These are phyloP conservation scores for Harringtonia lauricola DNA, from an alignment of 2,329 filamentous ascomycete species.

Conservation along the genomic window DNA sequence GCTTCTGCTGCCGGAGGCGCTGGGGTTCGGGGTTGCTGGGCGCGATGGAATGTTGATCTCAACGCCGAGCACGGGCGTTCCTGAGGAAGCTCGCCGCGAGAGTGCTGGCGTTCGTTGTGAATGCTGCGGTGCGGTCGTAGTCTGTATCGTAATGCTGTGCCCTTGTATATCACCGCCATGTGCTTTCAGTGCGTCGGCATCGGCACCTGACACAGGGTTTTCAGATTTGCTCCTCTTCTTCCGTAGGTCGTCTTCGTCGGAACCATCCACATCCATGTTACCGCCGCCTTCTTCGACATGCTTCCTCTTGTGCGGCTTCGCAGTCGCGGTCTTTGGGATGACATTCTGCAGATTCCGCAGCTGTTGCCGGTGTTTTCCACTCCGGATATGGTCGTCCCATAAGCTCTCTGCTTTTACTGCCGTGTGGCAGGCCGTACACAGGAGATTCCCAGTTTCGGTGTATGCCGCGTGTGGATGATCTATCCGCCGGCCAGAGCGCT, in stretches of 20 bases:
- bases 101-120: slow-evolving; percentile 25
- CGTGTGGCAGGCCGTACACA: slow-evolving; percentile 56
- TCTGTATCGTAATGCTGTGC: slow-evolving; percentile 7
- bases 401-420: slow-evolving; percentile 53
- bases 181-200: slow-evolving; percentile 1
- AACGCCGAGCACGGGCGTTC: slow-evolving; percentile 41
- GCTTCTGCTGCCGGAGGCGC: slow-evolving; percentile 21
- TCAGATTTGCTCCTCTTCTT: slow-evolving; percentile 34
- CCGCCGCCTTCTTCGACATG: slow-evolving; percentile 15
- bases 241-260: slow-evolving; percentile 20
- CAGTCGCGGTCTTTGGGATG: background rate
- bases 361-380: slow-evolving; percentile 31
- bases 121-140: slow-evolving; percentile 4
- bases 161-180: background rate
- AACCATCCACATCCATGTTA: slow-evolving; percentile 5
- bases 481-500: slow-evolving; percentile 63
- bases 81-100: slow-evolving; percentile 35
- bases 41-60: slow-evolving; percentile 54
- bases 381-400: slow-evolving; percentile 53
- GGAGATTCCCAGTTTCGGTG: slow-evolving; percentile 54
- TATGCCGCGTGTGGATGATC: slow-evolving; percentile 59
- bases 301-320: slow-evolving; percentile 17
- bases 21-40: slow-evolving; percentile 45
- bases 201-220: background rate
- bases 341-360: background rate